These are phyloP conservation scores for Termitomyces sp. DNA, from an alignment of 768 basidiomycete genomes.

Conservation along the genomic window DNA sequence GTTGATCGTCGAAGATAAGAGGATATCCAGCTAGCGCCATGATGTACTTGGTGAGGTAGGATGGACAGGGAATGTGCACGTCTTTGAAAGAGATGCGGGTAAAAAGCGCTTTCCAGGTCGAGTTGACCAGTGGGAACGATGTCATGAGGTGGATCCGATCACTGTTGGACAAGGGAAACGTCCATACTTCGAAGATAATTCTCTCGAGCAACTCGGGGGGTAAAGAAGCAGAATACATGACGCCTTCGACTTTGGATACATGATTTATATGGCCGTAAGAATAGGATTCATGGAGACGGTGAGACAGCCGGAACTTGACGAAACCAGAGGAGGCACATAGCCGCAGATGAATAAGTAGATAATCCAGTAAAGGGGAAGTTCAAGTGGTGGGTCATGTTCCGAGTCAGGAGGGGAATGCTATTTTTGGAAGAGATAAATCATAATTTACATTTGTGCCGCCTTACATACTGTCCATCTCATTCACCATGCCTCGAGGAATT, in stretches of 20 bases:
- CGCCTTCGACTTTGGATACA: not conserved
- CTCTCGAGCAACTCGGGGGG: slow-evolving; percentile 10
- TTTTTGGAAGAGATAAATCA: not conserved
- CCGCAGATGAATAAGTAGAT: not conserved
- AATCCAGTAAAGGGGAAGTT: not conserved
- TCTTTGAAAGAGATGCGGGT: slow-evolving; percentile 23
- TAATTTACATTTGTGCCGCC: not conserved
- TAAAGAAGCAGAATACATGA: not conserved
- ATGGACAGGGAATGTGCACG: slow-evolving; percentile 24
- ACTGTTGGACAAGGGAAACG: slow-evolving; percentile 15
- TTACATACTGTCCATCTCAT: not conserved
- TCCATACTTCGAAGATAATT: slow-evolving; percentile 26
- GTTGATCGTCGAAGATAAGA: not conserved
- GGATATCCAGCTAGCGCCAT: slow-evolving; percentile 6
- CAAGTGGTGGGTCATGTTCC: not conserved
- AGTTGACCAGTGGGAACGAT: slow-evolving; percentile 22
- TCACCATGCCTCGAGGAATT: slow-evolving; percentile 71
- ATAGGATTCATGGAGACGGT: not conserved
- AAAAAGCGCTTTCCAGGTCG: slow-evolving; percentile 22
- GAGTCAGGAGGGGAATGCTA: not conserved
- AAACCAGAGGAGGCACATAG: not conserved
- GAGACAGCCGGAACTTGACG: slow-evolving; percentile 1
- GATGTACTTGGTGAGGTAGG: slow-evolving; percentile 15
- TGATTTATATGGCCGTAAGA: not conserved
- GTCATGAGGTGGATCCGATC: slow-evolving; percentile 26